Conservation (phyloP, 371 early-diverging fungal genomes). For the Lichtheimia ramosa region DNA sequence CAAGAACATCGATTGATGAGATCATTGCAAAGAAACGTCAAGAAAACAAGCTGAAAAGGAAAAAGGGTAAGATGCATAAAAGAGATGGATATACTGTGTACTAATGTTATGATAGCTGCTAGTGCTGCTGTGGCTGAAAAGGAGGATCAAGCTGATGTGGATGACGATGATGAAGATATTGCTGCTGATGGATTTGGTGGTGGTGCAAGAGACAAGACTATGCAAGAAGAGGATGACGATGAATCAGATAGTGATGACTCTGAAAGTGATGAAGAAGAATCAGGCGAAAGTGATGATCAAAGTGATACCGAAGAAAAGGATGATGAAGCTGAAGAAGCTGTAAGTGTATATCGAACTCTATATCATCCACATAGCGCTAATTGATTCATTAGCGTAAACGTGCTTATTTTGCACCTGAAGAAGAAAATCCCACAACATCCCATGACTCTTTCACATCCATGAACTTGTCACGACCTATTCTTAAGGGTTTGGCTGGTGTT, state of each 20-base stretch:
- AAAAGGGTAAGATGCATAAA: conserved; percentile 30
- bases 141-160: conserved; percentile 28
- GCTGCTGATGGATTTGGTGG: conserved; percentile 61
- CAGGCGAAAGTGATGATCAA: conserved; percentile 29
- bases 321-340: conserved; percentile 39
- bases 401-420: conserved; percentile 74
- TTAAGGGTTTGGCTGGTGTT: conserved; percentile 87
- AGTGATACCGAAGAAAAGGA: conserved; percentile 46
- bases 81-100: conserved; percentile 14
- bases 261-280: conserved; percentile 27
- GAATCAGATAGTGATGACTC: conserved; percentile 16
- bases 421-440: conserved; percentile 46
- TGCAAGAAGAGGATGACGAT: conserved; percentile 19
- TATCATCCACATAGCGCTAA: too few relatives aligned
- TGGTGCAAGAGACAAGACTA: conserved; percentile 48
- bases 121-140: conserved; percentile 36
- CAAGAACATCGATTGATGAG: conserved; percentile 60
- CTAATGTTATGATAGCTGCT: conserved; percentile 5
- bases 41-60: conserved; percentile 37
- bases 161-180: conserved; percentile 47
- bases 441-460: conserved; percentile 82
- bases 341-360: background rate
- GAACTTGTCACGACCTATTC: conserved; percentile 93
- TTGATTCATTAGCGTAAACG: conserved; percentile 56
- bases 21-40: conserved; percentile 69